phyloP scores from a whole-genome alignment of 2,329 filamentous ascomycete genomes.

The Cladosporium sp. region DNA sequence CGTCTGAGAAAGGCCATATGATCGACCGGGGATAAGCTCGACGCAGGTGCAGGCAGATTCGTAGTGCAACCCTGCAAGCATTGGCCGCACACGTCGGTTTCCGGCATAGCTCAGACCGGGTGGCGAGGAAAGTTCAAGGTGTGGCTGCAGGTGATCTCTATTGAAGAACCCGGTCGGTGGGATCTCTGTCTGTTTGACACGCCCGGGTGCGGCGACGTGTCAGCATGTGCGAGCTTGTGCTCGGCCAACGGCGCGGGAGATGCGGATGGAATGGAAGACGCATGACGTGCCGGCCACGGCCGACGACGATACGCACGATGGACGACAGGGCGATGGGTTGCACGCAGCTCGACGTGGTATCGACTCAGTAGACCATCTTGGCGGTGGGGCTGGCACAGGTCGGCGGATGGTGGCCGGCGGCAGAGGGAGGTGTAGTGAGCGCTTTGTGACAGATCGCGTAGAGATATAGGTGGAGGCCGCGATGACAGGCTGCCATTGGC shows the following conservation, averaged over 20 bases:
- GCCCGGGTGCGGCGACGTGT: constrained; percentile 21
- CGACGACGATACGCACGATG: neutral
- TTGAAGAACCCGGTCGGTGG: constrained; percentile 24
- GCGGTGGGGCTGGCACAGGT: constrained; percentile 9
- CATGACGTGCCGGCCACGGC: neutral
- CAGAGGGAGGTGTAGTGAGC: constrained; percentile 4
- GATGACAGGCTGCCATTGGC: constrained; percentile 10
- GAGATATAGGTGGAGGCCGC: constrained; percentile 10
- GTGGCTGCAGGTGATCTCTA: constrained; percentile 25
- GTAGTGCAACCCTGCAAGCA: constrained; percentile 5
- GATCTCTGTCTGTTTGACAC: constrained; percentile 13
- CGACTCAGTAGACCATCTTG: neutral
- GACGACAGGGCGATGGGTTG: neutral
- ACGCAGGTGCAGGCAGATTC: constrained; percentile 10
- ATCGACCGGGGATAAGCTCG: constrained; percentile 2
- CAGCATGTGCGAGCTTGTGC: constrained; percentile 21
- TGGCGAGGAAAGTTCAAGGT: constrained; percentile 24
- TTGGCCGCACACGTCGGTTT: constrained; percentile 6
- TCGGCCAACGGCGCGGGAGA: neutral
- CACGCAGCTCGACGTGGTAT: neutral
- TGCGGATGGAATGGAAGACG: neutral
- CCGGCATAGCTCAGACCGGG: constrained; percentile 12
- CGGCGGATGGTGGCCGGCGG: neutral
- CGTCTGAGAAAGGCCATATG: neutral
- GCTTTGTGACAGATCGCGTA: constrained; percentile 12